A percentile compares a stretch with the other conserved stretches of the same genome.
Conservation (phyloP, 257 asterid genomes). For the Anisodus acutangulus region DNA sequence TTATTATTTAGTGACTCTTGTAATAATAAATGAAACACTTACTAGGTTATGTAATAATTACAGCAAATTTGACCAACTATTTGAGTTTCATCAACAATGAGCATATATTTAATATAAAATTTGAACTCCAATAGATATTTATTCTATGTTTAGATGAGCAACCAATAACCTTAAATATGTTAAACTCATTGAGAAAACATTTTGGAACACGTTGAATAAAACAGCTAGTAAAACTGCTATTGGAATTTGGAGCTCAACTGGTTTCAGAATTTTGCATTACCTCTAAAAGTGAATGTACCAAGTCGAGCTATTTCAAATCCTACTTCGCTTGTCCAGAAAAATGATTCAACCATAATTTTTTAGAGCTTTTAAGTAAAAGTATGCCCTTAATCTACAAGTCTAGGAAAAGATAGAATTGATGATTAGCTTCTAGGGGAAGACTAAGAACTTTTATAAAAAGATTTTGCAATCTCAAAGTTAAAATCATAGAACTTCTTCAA, state of each 20-base stretch:
- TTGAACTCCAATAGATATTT: neutral
- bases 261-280: neutral
- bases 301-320: neutral
- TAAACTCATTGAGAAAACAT: neutral
- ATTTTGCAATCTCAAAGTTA: neutral
- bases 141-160: neutral
- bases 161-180: neutral
- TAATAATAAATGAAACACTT: neutral
- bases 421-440: neutral
- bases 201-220: too few relatives aligned
- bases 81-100: neutral
- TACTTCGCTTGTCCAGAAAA: neutral
- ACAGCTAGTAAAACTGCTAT: too few relatives aligned
- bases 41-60: neutral
- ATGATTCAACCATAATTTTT: neutral
- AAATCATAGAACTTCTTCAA: neutral
- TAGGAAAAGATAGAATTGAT: neutral
- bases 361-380: neutral
- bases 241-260: too few relatives aligned
- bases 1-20: too few relatives aligned
- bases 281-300: neutral
- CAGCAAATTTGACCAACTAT: neutral
- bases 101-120: neutral
- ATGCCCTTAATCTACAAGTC: neutral
- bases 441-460: neutral